These are phyloP conservation scores for Metarhizium album DNA, from an alignment of 2,329 filamentous ascomycete species.

Conservation along the genomic window DNA sequence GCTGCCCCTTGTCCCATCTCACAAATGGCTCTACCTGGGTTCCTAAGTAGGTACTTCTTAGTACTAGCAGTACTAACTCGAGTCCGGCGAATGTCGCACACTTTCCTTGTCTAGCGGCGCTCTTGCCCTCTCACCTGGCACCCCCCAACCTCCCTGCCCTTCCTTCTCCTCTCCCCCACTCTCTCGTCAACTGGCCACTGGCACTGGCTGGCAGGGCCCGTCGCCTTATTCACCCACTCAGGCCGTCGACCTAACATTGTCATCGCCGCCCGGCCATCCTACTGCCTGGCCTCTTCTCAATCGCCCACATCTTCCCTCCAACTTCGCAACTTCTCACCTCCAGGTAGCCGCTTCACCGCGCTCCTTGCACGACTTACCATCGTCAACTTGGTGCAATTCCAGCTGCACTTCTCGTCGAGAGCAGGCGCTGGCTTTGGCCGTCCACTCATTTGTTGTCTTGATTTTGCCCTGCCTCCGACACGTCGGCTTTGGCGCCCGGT, in stretches of 20 bases:
- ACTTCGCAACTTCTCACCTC: slow-evolving; percentile 5
- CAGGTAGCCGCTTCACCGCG: slow-evolving; percentile 4
- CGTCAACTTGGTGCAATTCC: slow-evolving; percentile 41
- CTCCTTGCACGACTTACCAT: slow-evolving; percentile 5
- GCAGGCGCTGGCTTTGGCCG: slow-evolving; percentile 49
- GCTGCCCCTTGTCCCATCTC: too few relatives aligned
- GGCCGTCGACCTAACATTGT: too few relatives aligned
- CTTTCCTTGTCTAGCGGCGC: neutral
- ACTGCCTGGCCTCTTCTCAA: slow-evolving; percentile 4
- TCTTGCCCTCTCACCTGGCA: neutral
- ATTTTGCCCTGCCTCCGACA: slow-evolving; percentile 18
- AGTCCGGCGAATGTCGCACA: neutral
- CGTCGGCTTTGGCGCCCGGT: slow-evolving; percentile 4
- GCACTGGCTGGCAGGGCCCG: too few relatives aligned
- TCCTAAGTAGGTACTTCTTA: too few relatives aligned
- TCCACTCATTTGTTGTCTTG: slow-evolving; percentile 40
- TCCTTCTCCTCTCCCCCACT: neutral
- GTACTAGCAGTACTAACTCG: too few relatives aligned
- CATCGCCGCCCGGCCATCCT: neutral
- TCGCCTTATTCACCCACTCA: neutral
- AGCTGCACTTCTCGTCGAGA: slow-evolving; percentile 36
- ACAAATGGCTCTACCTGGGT: too few relatives aligned
- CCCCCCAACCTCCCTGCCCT: neutral
- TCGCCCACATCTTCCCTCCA: slow-evolving; percentile 7
- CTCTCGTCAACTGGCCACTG: neutral